A percentile compares a stretch with the other conserved stretches of the same genome.
phyloP scores from a whole-genome alignment of 2,329 filamentous ascomycete genomes.

The Diaporthe capsici region DNA sequence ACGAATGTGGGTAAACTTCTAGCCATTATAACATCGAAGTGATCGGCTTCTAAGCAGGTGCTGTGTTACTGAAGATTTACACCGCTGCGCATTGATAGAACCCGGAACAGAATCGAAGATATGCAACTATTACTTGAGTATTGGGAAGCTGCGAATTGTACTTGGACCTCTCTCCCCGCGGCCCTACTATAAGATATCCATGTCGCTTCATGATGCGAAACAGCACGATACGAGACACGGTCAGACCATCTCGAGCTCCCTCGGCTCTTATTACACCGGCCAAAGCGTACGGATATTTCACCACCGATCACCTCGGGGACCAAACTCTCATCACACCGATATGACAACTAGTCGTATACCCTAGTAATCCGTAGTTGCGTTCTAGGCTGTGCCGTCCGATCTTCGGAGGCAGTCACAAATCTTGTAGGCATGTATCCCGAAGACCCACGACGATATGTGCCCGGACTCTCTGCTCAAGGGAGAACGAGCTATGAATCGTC shows the following conservation, averaged over 20 bases:
- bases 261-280: too few species aligned
- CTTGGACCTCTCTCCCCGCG: too few species aligned
- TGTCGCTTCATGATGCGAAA: too few species aligned
- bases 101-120: too few species aligned
- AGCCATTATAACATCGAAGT: not conserved
- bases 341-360: not conserved
- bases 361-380: not conserved
- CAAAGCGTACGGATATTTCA: not conserved
- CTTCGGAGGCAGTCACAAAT: not conserved
- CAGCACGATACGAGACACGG: too few species aligned
- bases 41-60: too few species aligned
- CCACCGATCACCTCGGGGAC: not conserved
- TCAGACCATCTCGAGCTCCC: too few species aligned
- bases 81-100: too few species aligned
- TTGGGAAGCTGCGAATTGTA: too few species aligned
- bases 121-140: too few species aligned
- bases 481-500: not conserved
- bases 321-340: not conserved
- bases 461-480: not conserved
- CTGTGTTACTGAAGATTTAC: too few species aligned
- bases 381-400: not conserved
- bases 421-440: not conserved
- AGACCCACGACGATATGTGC: not conserved
- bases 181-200: too few species aligned
- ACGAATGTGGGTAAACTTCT: not conserved